Evolutionary conservation across 1,284 basidiomycete genomes (phyloP), one percentile per base, ranked within the genome.

Genomic region (Malassezia psittaci): DNA sequence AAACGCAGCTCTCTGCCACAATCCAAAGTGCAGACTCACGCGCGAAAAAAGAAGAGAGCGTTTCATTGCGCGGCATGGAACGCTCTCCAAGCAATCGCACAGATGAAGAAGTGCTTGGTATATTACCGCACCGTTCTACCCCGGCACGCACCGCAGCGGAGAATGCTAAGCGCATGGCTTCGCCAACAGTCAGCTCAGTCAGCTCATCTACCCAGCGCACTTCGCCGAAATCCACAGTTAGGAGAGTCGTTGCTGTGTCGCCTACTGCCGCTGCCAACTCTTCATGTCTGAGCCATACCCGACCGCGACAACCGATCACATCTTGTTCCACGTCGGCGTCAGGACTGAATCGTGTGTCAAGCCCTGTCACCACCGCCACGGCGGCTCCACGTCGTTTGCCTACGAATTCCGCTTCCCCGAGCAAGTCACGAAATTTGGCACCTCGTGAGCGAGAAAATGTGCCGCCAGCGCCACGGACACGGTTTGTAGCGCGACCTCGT

Each of bases 21-120:
- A 29, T 29, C 24, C 3, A 7, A 29, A 29, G 24, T 7, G 24
- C 24, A 29, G 24, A 29, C 24, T 29, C 24, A 4, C 24, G 24
- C 24, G 24, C 24, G 24, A 29, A 29, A 29, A 29, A 29, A 29
- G 24, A 29, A 29, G 24, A 29, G 24, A 29, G 24, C 24, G 24
- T 29, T 29, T 7, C 24, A 29, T 29, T 29, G 7, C 24, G 24
- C 24, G 24, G 24, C 24, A 7, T 29, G 24, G 24, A 29, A 29
- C 24, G 24, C 24, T 29, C 4, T 7, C 24, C 3, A 29, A 29
- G 24, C 24, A 38, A 40, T 24, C 44, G 45, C 38, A 52, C 55
- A 15, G 55, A 57, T 32, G 55, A 46, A 13, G 50, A 57, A 40
- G 45, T 57, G 45, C 51, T 57, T 10, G 55, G 55, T 24, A 49